Conservation (phyloP, 768 basidiomycete species). For the Mycena metata region DNA sequence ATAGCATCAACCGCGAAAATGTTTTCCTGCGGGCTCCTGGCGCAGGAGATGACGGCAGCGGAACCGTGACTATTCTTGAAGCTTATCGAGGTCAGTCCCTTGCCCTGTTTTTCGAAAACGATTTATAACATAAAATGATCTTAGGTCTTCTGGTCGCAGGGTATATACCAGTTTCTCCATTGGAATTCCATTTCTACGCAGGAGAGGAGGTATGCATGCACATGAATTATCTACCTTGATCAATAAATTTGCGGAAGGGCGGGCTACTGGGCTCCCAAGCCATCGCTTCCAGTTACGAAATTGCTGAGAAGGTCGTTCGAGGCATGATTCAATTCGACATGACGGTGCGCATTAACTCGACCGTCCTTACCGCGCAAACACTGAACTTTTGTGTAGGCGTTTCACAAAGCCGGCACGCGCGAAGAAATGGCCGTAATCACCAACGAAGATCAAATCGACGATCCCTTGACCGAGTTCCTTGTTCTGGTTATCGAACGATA, state of each 20-base stretch:
- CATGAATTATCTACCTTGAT: not conserved
- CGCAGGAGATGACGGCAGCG: constrained; percentile 55
- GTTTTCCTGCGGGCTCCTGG: constrained; percentile 47
- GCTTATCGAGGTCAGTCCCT: constrained; percentile 42
- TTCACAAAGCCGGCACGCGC: constrained; percentile 23
- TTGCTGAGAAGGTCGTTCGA: constrained; percentile 49
- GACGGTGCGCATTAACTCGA: constrained; percentile 23
- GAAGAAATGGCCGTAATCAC: constrained; percentile 35
- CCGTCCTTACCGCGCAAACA: too few relatives aligned
- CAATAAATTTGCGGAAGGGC: constrained; percentile 21
- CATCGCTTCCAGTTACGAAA: constrained; percentile 54
- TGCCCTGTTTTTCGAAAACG: constrained; percentile 10
- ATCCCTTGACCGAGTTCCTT: constrained; percentile 26
- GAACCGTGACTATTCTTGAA: constrained; percentile 48
- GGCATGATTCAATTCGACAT: constrained; percentile 56
- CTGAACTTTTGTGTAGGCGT: constrained; percentile 15
- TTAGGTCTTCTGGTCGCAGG: constrained; percentile 34
- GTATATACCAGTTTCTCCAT: constrained; percentile 43
- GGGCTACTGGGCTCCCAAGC: constrained; percentile 56
- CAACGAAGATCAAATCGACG: constrained; percentile 17
- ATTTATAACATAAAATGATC: not conserved
- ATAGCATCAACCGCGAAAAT: constrained; percentile 43
- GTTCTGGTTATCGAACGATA: constrained; percentile 31
- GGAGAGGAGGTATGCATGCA: constrained; percentile 39
- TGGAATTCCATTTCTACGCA: constrained; percentile 53